Base-by-base conservation (phyloP, 176 grass and related monocot genomes). In the Carex scoparia region DNA sequence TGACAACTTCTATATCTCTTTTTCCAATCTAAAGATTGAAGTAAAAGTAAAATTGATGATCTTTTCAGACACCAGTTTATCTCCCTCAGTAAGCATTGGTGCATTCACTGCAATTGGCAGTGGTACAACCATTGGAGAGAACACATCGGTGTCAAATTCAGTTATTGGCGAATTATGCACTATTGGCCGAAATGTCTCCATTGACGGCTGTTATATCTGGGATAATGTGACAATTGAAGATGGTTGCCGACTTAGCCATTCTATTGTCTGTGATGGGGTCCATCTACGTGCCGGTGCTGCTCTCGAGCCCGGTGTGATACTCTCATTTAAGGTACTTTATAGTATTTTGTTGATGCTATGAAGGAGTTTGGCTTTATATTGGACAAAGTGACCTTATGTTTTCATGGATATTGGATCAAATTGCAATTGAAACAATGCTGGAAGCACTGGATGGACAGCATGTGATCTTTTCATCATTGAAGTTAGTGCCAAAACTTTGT, bases 141-240 rank as follows among this genome's bases (percentile, higher is more conserved):
- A 94, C 38, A 90, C 83, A 79, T 81, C 71, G 61, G 62, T 99
- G 79, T 89, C 84, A 9, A 89, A 92, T 86, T 95, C 96, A 58
- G 88, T 99, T 87, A 84, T 99, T 53, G 96, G 96, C 10, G 53
- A 88, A 69, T 81, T 84, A 58, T 99, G 93, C 79, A 87, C 33
- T 80, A 94, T 99, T 84, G 96, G 93, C 15, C 83, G 85, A 83
- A 88, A 99, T 35, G 90, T 95, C 76, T 76, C 81, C 54, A 92
- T 95, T 85, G 72, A 95, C 4, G 87, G 90, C 6, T 94, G 89
- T 79, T 94, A 94, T 65, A 87, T 99, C 80, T 99, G 96, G 96
- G 88, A 92, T 77, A 89, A 91, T 89, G 96, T 95, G 62, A 80
- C 88, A 70, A 92, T 99, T 80, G 93, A 99, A 90, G 96, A 99